Evolutionary conservation across 305 asterid species (phyloP).

Genomic region (Solanum hybrid): DNA sequence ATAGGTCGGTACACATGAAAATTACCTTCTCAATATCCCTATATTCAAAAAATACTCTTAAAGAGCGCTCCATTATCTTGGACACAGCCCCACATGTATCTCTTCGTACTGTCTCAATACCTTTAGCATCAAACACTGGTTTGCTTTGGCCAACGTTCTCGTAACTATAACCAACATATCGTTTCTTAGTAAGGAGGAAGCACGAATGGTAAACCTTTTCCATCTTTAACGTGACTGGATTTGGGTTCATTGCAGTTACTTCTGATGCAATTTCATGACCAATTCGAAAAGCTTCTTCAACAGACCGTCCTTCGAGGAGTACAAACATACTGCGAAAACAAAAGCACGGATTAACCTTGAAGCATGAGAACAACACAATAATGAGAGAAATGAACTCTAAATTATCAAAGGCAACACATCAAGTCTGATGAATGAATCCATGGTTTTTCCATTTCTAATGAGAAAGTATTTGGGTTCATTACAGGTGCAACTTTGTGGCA

Average conservation of each 20-base stretch:
- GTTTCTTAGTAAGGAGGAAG: slow-evolving; percentile 94
- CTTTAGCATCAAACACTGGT: slow-evolving; percentile 94
- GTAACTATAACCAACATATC: slow-evolving; percentile 93
- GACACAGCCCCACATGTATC: slow-evolving; percentile 93
- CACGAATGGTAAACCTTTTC: slow-evolving; percentile 96
- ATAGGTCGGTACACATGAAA: neutral
- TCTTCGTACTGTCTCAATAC: slow-evolving; percentile 92
- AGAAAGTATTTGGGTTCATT: neutral
- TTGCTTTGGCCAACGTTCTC: slow-evolving; percentile 74
- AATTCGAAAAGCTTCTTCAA: slow-evolving; percentile 61
- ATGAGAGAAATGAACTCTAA: neutral
- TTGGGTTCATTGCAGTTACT: slow-evolving; percentile 73
- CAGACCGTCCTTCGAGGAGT: slow-evolving; percentile 84
- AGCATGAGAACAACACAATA: neutral
- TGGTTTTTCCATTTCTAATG: neutral
- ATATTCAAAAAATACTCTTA: slow-evolving; percentile 70
- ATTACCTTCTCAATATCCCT: slow-evolving; percentile 59
- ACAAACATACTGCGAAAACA: slow-evolving; percentile 79
- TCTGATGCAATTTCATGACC: slow-evolving; percentile 95
- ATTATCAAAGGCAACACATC: neutral
- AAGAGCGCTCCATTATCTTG: slow-evolving; percentile 84
- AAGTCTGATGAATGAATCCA: slow-evolving; percentile 1
- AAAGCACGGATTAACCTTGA: slow-evolving; percentile 14
- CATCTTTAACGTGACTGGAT: slow-evolving; percentile 83
- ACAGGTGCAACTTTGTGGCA: neutral